Base-by-base conservation (phyloP, 352 stramenopile genomes). In the Pythium plurisporium region DNA sequence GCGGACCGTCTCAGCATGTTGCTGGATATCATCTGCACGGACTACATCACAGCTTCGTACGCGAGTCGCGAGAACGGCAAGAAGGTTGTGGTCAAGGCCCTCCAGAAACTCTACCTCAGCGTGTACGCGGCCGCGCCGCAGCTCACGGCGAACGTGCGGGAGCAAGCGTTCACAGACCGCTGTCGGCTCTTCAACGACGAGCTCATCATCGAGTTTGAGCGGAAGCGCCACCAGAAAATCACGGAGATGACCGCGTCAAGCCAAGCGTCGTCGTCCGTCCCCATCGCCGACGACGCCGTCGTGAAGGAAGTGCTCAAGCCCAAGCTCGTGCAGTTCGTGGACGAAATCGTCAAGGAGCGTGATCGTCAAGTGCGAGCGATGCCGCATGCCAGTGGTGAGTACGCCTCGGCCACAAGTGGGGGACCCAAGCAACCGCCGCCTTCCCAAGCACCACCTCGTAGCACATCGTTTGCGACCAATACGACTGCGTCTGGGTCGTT, bases 11-110 rank as follows among this genome's bases (percentile, higher is more conserved):
- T 94, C 42, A 85, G 85, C 62, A 88, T 94, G 81, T 65, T 94
- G 51, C 76, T 94, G 42, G 84, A 94, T 58, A 76, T 92, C 36
- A 82, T 91, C 59, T 92, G 81, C 61, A 80, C 76, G 20, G 82
- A 94, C 74, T 94, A 89, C 69, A 80, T 94, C 60, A 94, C 82
- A 14, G 84, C 84, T 22, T 86, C 82, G 53, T 91, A 92, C 62
- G 84, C 84, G 20, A 92, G 82, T 64, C 82, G 76, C 37, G 82
- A 94, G 69, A 94, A 90, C 58, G 84, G 74, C 57, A 88, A 88
- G 65, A 74, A 76, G 25, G 83, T 92, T 36, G 64, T 94, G 42
- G 54, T 84, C 40, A 84, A 89, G 59, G 82, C 84, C 51, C 70
- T 94, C 14, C 69, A 87, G 55, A 94, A 94, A 67, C 79, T 94